phyloP scores from a whole-genome alignment of 192 early-diverging fungal species.

The Lobosporangium transversale region DNA sequence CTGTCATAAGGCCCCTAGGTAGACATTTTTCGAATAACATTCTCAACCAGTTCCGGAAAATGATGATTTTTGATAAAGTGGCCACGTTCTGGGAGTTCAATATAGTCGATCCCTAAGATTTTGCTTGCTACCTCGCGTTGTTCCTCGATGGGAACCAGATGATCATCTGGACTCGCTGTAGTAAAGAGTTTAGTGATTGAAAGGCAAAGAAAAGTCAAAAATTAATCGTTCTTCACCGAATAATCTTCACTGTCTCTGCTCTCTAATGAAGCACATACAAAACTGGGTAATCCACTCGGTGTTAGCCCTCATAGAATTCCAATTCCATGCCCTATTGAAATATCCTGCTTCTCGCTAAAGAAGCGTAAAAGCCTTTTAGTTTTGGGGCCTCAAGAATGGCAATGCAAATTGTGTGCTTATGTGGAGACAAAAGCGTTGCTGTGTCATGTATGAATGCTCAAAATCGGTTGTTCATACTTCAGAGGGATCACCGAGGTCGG shows the following conservation, averaged over 20 bases:
- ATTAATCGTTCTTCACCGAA: background rate
- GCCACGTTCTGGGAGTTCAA: slow-evolving; percentile 50
- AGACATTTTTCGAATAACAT: slow-evolving; percentile 37
- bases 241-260: too few relatives aligned
- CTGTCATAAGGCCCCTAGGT: too few relatives aligned
- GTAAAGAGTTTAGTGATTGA: background rate
- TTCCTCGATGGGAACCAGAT: slow-evolving; percentile 53
- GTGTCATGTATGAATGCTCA: background rate
- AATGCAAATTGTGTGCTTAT: too few relatives aligned
- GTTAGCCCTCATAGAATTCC: slow-evolving; percentile 46
- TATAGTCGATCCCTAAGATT: slow-evolving; percentile 39
- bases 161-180: slow-evolving; percentile 44
- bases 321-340: slow-evolving; percentile 54
- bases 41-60: slow-evolving; percentile 53
- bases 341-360: slow-evolving; percentile 49
- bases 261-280: slow-evolving; percentile 22
- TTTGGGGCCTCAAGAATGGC: too few relatives aligned
- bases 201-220: too few relatives aligned
- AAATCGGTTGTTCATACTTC: slow-evolving; percentile 29
- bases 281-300: slow-evolving; percentile 49
- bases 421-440: too few relatives aligned
- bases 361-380: background rate
- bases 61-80: slow-evolving; percentile 44
- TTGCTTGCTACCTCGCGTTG: slow-evolving; percentile 54
- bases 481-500: slow-evolving; percentile 44